phyloP scores from a whole-genome alignment of 2,329 filamentous ascomycete species.

The Shiraia sp. region DNA sequence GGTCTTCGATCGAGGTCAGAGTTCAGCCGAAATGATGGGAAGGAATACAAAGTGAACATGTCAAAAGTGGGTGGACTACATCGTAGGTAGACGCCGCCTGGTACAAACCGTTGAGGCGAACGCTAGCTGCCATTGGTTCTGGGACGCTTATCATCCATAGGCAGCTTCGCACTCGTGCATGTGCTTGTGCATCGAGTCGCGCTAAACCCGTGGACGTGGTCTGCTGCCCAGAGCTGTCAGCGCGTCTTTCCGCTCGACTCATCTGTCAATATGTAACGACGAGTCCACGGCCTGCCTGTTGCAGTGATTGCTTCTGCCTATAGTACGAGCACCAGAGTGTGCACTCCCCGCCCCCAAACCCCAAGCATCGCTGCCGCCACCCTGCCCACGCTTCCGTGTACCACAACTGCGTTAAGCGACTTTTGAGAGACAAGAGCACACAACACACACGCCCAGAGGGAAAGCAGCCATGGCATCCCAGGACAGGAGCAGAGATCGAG shows the following conservation, averaged over 20 bases:
- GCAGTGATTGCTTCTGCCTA: constrained; percentile 25
- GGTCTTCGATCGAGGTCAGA: too few species aligned
- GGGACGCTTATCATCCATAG: constrained; percentile 15
- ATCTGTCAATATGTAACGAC: constrained; percentile 39
- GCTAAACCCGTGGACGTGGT: constrained; percentile 20
- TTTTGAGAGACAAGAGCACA: not conserved
- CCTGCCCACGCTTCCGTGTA: constrained; percentile 8
- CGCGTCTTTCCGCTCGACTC: constrained; percentile 31
- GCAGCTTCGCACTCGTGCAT: constrained; percentile 4
- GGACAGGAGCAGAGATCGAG: constrained; percentile 29
- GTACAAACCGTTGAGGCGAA: constrained; percentile 2
- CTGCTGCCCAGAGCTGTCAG: constrained; percentile 24
- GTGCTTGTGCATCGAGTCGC: constrained; percentile 10
- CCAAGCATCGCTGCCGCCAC: constrained; percentile 18
- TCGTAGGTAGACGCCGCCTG: not conserved
- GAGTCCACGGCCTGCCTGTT: constrained; percentile 30
- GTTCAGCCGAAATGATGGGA: too few species aligned
- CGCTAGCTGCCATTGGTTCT: not conserved
- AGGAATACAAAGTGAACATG: not conserved
- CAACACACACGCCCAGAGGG: not conserved
- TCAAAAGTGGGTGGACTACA: not conserved
- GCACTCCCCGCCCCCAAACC: constrained; percentile 7
- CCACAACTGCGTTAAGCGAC: not conserved
- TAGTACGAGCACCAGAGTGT: constrained; percentile 2
- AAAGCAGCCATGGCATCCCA: constrained; percentile 38